Evolutionary conservation across 768 basidiomycete species (phyloP).

Genomic region (Suillus ampliporus): DNA sequence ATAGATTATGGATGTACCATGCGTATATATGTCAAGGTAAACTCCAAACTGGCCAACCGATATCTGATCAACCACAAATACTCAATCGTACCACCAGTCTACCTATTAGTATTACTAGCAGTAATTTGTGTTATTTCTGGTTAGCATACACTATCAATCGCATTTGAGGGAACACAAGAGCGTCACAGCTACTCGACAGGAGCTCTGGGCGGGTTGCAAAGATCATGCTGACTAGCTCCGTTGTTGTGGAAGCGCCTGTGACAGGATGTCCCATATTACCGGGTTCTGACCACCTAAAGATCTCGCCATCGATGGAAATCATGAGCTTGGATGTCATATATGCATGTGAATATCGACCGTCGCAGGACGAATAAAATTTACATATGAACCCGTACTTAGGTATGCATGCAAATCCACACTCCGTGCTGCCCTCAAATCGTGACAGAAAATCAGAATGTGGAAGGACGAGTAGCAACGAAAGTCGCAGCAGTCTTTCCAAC

Average conservation of each 20-base stretch:
- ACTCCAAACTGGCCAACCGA: neutral
- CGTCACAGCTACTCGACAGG: neutral
- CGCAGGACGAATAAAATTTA: constrained; percentile 6
- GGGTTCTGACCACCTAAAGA: neutral
- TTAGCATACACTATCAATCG: neutral
- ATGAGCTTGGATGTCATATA: constrained; percentile 7
- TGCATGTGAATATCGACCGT: constrained; percentile 11
- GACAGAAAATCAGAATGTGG: constrained; percentile 59
- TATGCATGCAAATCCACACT: constrained; percentile 6
- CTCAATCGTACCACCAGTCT: no score
- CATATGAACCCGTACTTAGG: constrained; percentile 7
- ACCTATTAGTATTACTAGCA: no score
- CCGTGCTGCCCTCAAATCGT: neutral
- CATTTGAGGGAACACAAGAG: neutral
- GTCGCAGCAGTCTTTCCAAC: constrained; percentile 78
- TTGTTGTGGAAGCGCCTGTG: neutral
- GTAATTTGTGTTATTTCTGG: no score
- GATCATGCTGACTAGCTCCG: neutral
- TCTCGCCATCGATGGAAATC: neutral
- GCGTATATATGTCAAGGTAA: neutral
- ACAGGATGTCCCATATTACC: neutral
- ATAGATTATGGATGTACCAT: neutral
- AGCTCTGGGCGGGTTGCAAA: neutral
- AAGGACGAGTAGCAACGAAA: constrained; percentile 79
- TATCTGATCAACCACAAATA: no score